Conservation (phyloP, 2,329 filamentous ascomycete species). For the Stagonosporopsis cucurbitacearum region DNA sequence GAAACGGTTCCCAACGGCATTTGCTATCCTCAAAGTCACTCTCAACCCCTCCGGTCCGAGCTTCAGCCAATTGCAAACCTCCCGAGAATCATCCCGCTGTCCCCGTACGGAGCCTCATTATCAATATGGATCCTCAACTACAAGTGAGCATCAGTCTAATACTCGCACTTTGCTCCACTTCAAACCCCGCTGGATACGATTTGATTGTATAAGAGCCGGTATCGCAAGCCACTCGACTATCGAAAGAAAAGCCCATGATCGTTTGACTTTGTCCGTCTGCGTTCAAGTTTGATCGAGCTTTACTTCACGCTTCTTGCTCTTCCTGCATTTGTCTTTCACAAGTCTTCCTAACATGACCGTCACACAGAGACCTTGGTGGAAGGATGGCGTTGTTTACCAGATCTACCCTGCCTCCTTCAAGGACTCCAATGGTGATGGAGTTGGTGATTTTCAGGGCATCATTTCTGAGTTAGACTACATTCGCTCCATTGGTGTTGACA, state of each 20-base stretch:
- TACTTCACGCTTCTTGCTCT: conserved; percentile 1
- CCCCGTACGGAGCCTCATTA: conserved; percentile 12
- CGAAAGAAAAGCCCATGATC: conserved; percentile 11
- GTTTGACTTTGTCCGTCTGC: conserved; percentile 18
- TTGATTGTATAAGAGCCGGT: conserved; percentile 11
- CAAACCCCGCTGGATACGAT: not conserved
- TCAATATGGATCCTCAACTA: conserved; percentile 16
- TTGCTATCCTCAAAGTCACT: not conserved
- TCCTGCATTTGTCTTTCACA: conserved; percentile 1
- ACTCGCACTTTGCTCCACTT: not conserved
- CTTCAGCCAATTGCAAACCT: conserved; percentile 17
- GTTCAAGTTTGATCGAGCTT: conserved; percentile 4
- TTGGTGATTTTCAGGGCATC: conserved; percentile 65
- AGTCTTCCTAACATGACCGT: conserved; percentile 37
- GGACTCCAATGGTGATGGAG: conserved; percentile 63
- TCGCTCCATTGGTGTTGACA: conserved; percentile 54
- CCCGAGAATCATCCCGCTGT: conserved; percentile 20
- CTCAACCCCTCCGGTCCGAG: conserved; percentile 23
- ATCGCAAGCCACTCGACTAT: conserved; percentile 14
- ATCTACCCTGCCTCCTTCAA: conserved; percentile 69
- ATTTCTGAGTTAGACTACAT: conserved; percentile 64
- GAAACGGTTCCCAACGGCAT: conserved; percentile 5
- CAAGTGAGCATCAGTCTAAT: conserved; percentile 14
- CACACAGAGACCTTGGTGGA: conserved; percentile 60
- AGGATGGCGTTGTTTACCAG: conserved; percentile 66